Evolutionary conservation across 2,329 filamentous ascomycete genomes (phyloP).

Genomic region (Verticillium zaregamsianum): DNA sequence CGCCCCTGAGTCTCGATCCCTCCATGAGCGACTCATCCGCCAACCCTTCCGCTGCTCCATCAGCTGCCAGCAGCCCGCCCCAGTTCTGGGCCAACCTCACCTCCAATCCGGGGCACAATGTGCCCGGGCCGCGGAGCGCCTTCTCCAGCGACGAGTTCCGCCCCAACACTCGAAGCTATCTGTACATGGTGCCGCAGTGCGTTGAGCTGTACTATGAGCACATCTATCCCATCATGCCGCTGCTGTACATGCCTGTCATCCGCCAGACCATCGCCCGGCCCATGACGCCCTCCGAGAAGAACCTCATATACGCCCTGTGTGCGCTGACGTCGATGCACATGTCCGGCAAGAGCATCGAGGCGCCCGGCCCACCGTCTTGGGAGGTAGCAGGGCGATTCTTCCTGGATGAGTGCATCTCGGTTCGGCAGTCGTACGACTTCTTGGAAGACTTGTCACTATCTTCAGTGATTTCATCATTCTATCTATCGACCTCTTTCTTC

Average conservation of each 20-base stretch:
- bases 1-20: constrained; percentile 13
- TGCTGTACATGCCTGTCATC: constrained; percentile 53
- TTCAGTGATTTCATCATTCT: constrained; percentile 59
- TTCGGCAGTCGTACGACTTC: constrained; percentile 53
- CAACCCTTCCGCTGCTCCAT: constrained; percentile 7
- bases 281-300: constrained; percentile 33
- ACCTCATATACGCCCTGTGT: constrained; percentile 52
- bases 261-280: constrained; percentile 41
- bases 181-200: constrained; percentile 46
- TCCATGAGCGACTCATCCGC: constrained; percentile 13
- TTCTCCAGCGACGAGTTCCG: constrained; percentile 38
- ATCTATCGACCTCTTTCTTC: constrained; percentile 57
- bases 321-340: constrained; percentile 49
- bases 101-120: constrained; percentile 21
- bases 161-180: constrained; percentile 36
- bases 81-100: constrained; percentile 24
- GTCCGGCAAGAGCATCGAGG: constrained; percentile 36
- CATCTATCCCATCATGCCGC: constrained; percentile 61
- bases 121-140: constrained; percentile 30
- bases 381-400: constrained; percentile 50
- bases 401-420: constrained; percentile 52
- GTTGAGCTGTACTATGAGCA: constrained; percentile 59
- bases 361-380: constrained; percentile 34
- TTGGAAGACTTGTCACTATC: constrained; percentile 49
- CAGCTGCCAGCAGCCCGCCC: constrained; percentile 18